A percentile compares a stretch with the other conserved stretches of the same genome.
Evolutionary conservation across 768 basidiomycete genomes (phyloP).

Genomic region (Panellus pusillus): DNA sequence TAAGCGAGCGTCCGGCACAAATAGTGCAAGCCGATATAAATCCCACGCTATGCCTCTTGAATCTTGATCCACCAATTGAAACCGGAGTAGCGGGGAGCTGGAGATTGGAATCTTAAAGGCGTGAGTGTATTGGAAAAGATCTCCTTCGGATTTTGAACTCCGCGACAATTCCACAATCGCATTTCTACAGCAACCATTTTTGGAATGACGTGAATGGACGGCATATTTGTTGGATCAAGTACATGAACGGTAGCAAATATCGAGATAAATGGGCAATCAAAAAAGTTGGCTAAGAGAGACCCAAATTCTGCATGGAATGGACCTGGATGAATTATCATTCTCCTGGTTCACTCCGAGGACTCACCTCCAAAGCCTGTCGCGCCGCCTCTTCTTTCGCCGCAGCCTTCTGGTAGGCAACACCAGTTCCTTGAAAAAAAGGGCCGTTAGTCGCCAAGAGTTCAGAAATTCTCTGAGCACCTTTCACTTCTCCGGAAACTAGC

Average conservation of each 20-base stretch:
- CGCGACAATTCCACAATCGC: not conserved
- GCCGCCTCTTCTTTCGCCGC: constrained; percentile 52
- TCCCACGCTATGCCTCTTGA: not conserved
- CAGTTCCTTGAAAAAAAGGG: constrained; percentile 47
- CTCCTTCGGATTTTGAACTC: constrained; percentile 12
- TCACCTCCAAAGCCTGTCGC: constrained; percentile 40
- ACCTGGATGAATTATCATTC: too few species aligned
- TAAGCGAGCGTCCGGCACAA: too few species aligned
- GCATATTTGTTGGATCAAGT: too few species aligned
- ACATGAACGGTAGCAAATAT: too few species aligned
- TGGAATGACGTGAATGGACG: not conserved
- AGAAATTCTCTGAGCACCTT: constrained; percentile 2
- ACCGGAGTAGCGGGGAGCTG: not conserved
- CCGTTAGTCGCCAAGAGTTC: not conserved
- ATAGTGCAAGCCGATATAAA: not conserved
- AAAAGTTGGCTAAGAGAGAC: not conserved
- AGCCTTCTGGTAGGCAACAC: constrained; percentile 41
- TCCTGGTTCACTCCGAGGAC: not conserved
- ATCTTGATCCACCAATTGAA: not conserved
- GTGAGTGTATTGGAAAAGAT: not conserved
- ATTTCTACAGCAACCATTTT: not conserved
- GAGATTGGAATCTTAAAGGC: not conserved
- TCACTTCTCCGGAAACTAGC: constrained; percentile 15
- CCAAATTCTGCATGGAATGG: not conserved
- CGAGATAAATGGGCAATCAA: too few species aligned